Conservation (phyloP, 1,284 basidiomycete genomes). For the Leccinum pachyderme region DNA sequence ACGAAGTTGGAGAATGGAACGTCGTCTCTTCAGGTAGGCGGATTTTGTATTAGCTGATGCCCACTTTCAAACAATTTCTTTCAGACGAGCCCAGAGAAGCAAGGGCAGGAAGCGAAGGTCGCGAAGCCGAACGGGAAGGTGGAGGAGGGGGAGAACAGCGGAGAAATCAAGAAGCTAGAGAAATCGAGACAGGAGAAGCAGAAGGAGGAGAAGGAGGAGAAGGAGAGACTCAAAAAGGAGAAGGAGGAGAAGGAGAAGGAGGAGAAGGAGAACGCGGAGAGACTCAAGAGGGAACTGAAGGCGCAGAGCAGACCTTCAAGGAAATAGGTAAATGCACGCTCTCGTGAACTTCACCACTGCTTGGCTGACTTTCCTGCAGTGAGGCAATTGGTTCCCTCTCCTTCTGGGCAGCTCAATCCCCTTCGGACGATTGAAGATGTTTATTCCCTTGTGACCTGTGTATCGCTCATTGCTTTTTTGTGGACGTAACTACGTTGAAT, state of each 20-base stretch:
- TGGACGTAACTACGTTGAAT: constrained; percentile 7
- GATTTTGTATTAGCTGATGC: not conserved
- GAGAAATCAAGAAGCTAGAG: no score
- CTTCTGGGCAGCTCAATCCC: not conserved
- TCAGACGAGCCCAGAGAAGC: not conserved
- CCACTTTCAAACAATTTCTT: not conserved
- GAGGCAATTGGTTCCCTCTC: not conserved
- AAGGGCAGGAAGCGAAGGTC: not conserved
- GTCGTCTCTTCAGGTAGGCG: constrained; percentile 9
- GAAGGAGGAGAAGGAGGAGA: not conserved
- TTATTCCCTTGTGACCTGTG: constrained; percentile 12
- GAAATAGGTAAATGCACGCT: constrained; percentile 5
- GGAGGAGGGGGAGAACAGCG: not conserved
- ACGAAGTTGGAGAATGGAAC: not conserved
- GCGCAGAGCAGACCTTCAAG: not conserved
- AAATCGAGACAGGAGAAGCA: not conserved
- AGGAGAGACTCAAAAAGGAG: not conserved
- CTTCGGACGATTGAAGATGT: constrained; percentile 4
- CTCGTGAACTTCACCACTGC: not conserved
- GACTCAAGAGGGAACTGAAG: not conserved
- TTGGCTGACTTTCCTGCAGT: not conserved
- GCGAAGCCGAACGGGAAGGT: not conserved
- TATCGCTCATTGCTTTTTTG: not conserved
- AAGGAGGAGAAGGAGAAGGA: no score
- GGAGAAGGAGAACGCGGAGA: not conserved